Evolutionary conservation across 495 filamentous ascomycete genomes (phyloP), one percentile per base, ranked within the genome.

Genomic region (Letharia lupina): DNA sequence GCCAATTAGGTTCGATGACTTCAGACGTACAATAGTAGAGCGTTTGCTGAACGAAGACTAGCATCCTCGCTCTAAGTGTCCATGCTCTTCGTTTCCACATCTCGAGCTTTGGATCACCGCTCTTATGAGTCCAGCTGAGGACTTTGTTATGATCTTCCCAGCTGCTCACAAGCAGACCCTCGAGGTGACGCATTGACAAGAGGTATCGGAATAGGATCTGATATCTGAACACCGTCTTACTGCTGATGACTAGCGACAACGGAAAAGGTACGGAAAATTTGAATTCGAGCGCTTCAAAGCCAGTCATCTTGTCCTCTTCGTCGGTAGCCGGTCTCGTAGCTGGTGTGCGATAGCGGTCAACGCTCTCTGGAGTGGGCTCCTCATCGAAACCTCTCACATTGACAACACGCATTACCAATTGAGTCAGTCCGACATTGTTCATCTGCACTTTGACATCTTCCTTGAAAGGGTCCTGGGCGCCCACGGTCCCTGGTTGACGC

Each of bases 1-100:
- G 87, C 94, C 94, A 98, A 77, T 98, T 98, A 23, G 92, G 94
- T 76, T 98, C 94, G 67, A 98, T 92, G 64, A 98, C 94, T 74
- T 98, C 94, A 0, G 90, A 87, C 0, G 94, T 98, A 74, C 93
- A 97, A 70, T 96, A 98, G 73, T 97, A 98, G 35, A 96, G 80
- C 39, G 97, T 78, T 72, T 98, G 94, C 75, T 98, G 95, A 31
- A 98, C 88, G 72, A 98, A 98, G 16, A 96, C 89, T 16, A 98
- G 79, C 94, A 98, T 98, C 59, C 96, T 84, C 12, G 92, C 89
- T 33, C 94, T 83, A 52, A 98, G 75, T 4, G 90, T 96, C 91
- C 91, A 98, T 4, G 91, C 90, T 41, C 91, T 83, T 45, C 93
- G 83, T 74, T 98, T 98, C 91, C 91, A 97, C 70, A 88, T 81